phyloP scores from a whole-genome alignment of 2,329 filamentous ascomycete species.

The Penicillium concentricum region DNA sequence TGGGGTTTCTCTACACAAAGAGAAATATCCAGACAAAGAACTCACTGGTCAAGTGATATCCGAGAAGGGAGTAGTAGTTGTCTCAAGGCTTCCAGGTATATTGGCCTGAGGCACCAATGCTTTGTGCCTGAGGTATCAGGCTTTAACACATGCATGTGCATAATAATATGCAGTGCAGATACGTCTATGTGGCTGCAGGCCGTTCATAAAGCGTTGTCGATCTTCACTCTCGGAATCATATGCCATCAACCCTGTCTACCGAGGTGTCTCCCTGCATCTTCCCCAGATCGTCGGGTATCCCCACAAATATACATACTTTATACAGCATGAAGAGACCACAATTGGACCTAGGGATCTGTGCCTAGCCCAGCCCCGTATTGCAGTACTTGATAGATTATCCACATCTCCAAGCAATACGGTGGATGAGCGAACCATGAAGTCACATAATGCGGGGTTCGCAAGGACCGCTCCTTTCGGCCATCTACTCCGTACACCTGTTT shows the following conservation, averaged over 20 bases:
- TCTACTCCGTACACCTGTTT: neutral
- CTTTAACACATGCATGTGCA: neutral
- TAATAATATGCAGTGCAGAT: neutral
- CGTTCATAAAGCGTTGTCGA: neutral
- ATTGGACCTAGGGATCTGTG: neutral
- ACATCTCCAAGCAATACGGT: neutral
- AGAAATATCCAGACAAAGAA: neutral
- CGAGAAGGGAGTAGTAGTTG: neutral
- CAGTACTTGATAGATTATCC: neutral
- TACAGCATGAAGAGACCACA: neutral
- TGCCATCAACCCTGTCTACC: neutral
- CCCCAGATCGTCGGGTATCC: neutral
- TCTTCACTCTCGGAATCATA: neutral
- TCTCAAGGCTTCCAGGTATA: neutral
- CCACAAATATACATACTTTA: neutral
- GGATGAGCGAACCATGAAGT: neutral
- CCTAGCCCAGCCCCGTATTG: neutral
- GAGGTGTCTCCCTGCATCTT: neutral
- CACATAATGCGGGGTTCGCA: constrained; percentile 8
- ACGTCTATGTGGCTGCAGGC: neutral
- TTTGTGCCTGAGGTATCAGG: neutral
- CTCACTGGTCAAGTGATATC: neutral
- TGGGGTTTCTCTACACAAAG: neutral
- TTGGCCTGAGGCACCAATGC: neutral
- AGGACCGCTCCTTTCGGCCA: neutral